phyloP scores from a whole-genome alignment of 2,329 filamentous ascomycete species.

The Neocucurbitaria cava region DNA sequence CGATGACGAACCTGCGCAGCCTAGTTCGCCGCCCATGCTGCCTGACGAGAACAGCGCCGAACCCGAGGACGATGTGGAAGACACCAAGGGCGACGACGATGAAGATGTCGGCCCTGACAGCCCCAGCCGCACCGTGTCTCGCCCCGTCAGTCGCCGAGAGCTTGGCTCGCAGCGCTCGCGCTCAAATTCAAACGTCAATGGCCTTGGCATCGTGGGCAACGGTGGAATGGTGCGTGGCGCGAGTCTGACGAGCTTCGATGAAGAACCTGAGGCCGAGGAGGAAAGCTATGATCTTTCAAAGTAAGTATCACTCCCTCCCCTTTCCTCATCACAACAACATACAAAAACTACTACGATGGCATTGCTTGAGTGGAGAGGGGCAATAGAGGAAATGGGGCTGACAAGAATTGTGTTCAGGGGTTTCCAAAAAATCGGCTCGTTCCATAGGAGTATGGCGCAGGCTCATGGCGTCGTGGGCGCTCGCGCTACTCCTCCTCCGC shows the following conservation, averaged over 20 bases:
- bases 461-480: constrained; percentile 36
- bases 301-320: too few relatives aligned
- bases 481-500: constrained; percentile 24
- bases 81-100: constrained; percentile 42
- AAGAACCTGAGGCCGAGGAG: constrained; percentile 53
- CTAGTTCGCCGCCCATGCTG: constrained; percentile 44
- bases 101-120: constrained; percentile 44
- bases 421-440: constrained; percentile 58
- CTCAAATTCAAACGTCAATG: constrained; percentile 41
- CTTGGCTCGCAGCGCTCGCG: constrained; percentile 35
- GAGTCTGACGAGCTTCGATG: constrained; percentile 45
- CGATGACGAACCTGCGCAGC: constrained; percentile 41
- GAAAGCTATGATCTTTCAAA: constrained; percentile 59
- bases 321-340: too few relatives aligned
- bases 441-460: constrained; percentile 49
- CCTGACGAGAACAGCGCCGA: constrained; percentile 32
- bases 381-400: too few relatives aligned
- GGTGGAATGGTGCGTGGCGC: constrained; percentile 46
- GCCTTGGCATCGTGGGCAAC: constrained; percentile 28
- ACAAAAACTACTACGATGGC: too few relatives aligned
- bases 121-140: constrained; percentile 43
- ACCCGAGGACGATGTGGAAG: constrained; percentile 40
- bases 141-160: constrained; percentile 45
- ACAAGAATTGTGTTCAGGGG: constrained; percentile 47
- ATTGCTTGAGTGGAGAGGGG: too few relatives aligned